Percentiles rank a stretch among this genome's conserved stretches.
These are phyloP conservation scores for Diddensiella caesifluorescens DNA, from an alignment of 805 yeast species.

Conservation along the genomic window DNA sequence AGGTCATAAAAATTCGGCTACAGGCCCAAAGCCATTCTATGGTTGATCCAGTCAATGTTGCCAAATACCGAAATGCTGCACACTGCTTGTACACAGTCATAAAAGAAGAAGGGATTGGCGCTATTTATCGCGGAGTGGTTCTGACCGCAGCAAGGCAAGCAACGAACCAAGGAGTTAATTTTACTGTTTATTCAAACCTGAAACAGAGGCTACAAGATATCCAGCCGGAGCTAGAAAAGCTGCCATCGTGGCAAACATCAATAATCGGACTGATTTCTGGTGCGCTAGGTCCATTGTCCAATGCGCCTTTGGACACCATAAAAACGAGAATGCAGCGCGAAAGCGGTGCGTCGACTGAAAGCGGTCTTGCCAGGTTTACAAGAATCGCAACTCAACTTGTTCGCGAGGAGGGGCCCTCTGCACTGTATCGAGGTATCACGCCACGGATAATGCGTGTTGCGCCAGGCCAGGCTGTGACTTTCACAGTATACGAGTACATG, in stretches of 20 bases:
- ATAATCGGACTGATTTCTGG: constrained; percentile 87
- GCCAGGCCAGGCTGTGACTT: constrained; percentile 98
- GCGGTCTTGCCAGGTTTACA: constrained; percentile 70
- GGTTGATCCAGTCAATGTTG: constrained; percentile 73
- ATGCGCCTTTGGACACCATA: constrained; percentile 95
- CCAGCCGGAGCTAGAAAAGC: constrained; percentile 47
- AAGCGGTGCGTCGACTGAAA: constrained; percentile 53
- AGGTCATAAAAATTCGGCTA: constrained; percentile 90
- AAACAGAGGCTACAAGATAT: constrained; percentile 60
- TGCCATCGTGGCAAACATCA: constrained; percentile 94
- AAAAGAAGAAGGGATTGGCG: constrained; percentile 84
- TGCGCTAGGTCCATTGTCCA: constrained; percentile 95
- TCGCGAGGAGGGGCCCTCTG: constrained; percentile 82
- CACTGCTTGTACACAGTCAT: constrained; percentile 82
- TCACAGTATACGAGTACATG: constrained; percentile 90
- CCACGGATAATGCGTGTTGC: constrained; percentile 99
- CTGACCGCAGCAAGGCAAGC: constrained; percentile 98
- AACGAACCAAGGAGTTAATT: constrained; percentile 96
- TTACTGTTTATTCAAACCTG: constrained; percentile 86
- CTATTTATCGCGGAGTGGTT: constrained; percentile 90
- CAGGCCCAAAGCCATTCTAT: constrained; percentile 93
- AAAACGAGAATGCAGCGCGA: constrained; percentile 96
- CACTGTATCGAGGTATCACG: constrained; percentile 93
- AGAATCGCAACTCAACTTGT: constrained; percentile 77
- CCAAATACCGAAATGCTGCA: constrained; percentile 87